phyloP scores from a whole-genome alignment of 306 rosid species.

The Quercus rubra region DNA sequence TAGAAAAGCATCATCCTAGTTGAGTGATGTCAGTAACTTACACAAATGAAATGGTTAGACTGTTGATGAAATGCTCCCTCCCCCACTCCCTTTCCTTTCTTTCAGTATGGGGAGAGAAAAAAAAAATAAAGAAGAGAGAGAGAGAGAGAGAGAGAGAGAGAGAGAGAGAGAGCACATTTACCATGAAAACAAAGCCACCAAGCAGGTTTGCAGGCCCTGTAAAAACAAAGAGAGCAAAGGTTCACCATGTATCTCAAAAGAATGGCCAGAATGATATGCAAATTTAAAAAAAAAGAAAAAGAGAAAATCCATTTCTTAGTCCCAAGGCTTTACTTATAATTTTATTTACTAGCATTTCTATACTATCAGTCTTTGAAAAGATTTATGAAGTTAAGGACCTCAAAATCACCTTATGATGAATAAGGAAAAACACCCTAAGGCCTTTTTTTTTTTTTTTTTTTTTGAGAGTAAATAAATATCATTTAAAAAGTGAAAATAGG shows the following conservation, averaged over 20 bases:
- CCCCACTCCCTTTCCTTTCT: slow-evolving; percentile 2
- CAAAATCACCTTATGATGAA: neutral
- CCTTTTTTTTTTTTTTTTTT: neutral
- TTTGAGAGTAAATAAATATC: no score
- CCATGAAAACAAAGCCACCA: slow-evolving; percentile 89
- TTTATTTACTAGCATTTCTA: neutral
- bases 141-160: neutral
- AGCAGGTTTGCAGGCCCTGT: slow-evolving; percentile 99
- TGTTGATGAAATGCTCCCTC: neutral
- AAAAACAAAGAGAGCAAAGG: slow-evolving; percentile 22
- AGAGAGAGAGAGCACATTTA: slow-evolving; percentile 29
- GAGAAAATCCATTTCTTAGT: neutral
- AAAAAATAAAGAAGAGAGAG: neutral
- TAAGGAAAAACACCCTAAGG: neutral
- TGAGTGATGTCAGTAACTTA: neutral
- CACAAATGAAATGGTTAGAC: neutral
- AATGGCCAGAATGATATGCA: neutral
- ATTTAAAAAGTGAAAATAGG: no score
- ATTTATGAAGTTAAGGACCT: neutral
- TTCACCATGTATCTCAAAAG: slow-evolving; percentile 16
- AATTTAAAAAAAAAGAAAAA: neutral
- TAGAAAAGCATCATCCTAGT: neutral
- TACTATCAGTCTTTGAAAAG: neutral
- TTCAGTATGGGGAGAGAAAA: neutral
- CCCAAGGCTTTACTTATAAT: neutral